A percentile compares a stretch with the other conserved stretches of the same genome.
Conservation (phyloP, 2,329 filamentous ascomycete species). For the Graphium sp. region DNA sequence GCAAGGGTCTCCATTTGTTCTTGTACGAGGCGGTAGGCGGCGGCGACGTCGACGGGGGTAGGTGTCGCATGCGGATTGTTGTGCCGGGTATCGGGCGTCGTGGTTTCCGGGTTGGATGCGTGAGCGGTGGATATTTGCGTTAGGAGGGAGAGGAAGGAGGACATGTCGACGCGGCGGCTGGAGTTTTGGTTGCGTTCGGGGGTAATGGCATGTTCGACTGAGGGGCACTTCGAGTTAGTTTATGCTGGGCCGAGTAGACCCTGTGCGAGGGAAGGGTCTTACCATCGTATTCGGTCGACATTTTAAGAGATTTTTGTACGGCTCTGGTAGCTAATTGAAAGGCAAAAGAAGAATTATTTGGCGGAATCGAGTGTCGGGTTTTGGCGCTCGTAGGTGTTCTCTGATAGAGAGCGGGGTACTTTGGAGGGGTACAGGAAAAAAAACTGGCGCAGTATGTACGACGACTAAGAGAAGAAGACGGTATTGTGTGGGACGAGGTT, state of each 20-base stretch:
- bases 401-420: too few species aligned
- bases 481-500: too few species aligned
- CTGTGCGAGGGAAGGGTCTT: constrained; percentile 6
- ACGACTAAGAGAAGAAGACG: too few species aligned
- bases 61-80: constrained; percentile 41
- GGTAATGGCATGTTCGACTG: constrained; percentile 38
- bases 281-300: constrained; percentile 44
- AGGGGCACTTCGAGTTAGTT: constrained; percentile 2
- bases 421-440: too few species aligned
- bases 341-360: not conserved
- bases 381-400: too few species aligned
- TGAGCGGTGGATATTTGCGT: constrained; percentile 24
- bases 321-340: not conserved
- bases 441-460: too few species aligned
- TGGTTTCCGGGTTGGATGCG: constrained; percentile 14
- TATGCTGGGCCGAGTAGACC: constrained; percentile 2
- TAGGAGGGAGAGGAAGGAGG: constrained; percentile 41
- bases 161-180: constrained; percentile 44
- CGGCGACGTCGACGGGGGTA: constrained; percentile 40
- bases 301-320: constrained; percentile 11
- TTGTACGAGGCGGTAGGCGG: constrained; percentile 39
- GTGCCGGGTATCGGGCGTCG: constrained; percentile 11
- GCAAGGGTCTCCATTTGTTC: constrained; percentile 38
- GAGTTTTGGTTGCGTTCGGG: constrained; percentile 8
- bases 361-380: constrained; percentile 1